Evolutionary conservation across 176 grass and related monocot genomes (phyloP).

Genomic region (Paspalum vaginatum): DNA sequence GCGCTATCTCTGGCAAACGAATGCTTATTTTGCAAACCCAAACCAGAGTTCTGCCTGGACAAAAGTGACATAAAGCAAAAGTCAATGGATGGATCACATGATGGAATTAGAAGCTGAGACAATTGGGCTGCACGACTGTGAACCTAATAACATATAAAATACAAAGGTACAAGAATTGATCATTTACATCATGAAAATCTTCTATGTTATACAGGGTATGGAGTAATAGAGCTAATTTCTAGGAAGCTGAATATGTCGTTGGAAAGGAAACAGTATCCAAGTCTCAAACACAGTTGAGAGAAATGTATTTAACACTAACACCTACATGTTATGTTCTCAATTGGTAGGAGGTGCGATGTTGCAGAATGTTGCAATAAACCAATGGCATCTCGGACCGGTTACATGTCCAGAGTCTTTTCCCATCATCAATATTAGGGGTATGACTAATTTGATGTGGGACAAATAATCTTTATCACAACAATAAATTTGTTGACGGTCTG

Average conservation of each 20-base stretch:
- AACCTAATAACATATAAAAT: neutral
- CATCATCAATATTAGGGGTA: neutral
- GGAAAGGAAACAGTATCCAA: slow-evolving; percentile 3
- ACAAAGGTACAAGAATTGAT: neutral
- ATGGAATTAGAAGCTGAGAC: slow-evolving; percentile 15
- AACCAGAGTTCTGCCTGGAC: slow-evolving; percentile 60
- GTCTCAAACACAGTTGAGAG: neutral
- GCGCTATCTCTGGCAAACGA: slow-evolving; percentile 50
- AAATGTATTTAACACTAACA: neutral
- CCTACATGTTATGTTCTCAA: neutral
- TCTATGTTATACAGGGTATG: neutral
- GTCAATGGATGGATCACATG: slow-evolving; percentile 5
- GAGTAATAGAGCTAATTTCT: neutral
- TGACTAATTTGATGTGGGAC: slow-evolving; percentile 2
- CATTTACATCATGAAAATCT: neutral
- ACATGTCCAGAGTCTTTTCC: slow-evolving; percentile 6
- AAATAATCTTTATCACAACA: slow-evolving; percentile 13
- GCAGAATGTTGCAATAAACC: neutral
- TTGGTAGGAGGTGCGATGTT: slow-evolving; percentile 4
- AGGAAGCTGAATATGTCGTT: neutral
- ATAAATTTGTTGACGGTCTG: neutral
- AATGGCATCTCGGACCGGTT: neutral
- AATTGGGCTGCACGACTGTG: neutral
- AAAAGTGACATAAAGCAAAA: slow-evolving; percentile 26
- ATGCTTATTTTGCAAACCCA: slow-evolving; percentile 57